phyloP scores from a whole-genome alignment of 306 rosid species.

The Corylus heterophylla region DNA sequence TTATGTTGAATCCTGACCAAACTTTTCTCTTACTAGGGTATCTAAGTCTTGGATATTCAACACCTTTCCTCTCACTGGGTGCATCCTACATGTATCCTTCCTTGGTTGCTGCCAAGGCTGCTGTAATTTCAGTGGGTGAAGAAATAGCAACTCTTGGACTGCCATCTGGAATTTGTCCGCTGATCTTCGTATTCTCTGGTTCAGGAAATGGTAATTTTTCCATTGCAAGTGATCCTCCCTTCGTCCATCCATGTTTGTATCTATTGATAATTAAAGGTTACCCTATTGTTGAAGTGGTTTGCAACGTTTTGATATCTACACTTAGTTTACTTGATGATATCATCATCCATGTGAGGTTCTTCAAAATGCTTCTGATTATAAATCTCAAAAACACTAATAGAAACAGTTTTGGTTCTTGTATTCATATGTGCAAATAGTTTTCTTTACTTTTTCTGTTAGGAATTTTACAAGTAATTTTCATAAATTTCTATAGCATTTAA shows the following conservation, averaged over 20 bases:
- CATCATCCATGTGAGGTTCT: background rate
- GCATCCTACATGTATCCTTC: slow-evolving; percentile 95
- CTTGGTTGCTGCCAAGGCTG: slow-evolving; percentile 93
- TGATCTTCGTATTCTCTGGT: slow-evolving; percentile 86
- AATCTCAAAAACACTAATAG: background rate
- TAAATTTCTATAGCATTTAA: background rate
- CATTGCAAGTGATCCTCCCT: slow-evolving; percentile 11
- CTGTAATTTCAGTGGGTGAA: slow-evolving; percentile 91
- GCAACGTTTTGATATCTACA: slow-evolving; percentile 7
- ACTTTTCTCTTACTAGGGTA: slow-evolving; percentile 54
- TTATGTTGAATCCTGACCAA: slow-evolving; percentile 17
- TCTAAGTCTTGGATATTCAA: slow-evolving; percentile 90
- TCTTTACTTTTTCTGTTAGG: slow-evolving; percentile 1
- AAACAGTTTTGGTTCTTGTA: background rate
- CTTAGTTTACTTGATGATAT: background rate
- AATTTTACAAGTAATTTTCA: slow-evolving; percentile 3
- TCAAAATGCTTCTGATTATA: background rate
- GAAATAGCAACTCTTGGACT: slow-evolving; percentile 83
- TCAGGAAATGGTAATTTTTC: slow-evolving; percentile 57
- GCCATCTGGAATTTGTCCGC: slow-evolving; percentile 83
- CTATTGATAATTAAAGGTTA: slow-evolving; percentile 5
- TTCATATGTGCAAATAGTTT: background rate
- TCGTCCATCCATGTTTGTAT: background rate
- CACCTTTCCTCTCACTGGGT: slow-evolving; percentile 92
- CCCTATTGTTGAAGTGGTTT: slow-evolving; percentile 5